These are phyloP conservation scores for Vaccinium vitisidaea DNA, from an alignment of 148 eudicot species.

Conservation along the genomic window DNA sequence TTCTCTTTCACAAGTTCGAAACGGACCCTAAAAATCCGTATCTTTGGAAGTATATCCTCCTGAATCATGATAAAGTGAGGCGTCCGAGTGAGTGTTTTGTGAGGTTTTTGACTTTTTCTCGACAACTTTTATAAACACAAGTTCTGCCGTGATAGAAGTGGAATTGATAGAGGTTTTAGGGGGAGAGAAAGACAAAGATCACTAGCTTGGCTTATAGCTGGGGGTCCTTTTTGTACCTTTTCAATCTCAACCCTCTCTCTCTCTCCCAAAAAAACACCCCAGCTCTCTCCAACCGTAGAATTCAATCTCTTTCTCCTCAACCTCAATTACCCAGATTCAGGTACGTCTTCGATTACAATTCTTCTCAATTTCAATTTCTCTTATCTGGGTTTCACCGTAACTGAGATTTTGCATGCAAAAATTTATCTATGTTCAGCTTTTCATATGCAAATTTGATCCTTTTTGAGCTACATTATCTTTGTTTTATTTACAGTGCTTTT, in stretches of 20 bases:
- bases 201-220: too few species aligned
- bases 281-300: neutral
- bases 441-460: neutral
- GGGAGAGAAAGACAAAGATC: neutral
- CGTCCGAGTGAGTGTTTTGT: neutral
- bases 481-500: neutral
- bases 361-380: neutral
- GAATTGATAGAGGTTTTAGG: neutral
- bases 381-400: slow-evolving; percentile 6
- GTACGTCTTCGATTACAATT: neutral
- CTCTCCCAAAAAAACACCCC: neutral
- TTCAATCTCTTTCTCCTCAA: neutral
- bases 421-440: neutral
- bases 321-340: slow-evolving; percentile 8
- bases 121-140: neutral
- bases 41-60: neutral
- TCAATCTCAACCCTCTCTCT: neutral
- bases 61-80: neutral
- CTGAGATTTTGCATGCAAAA: neutral
- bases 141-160: too few species aligned
- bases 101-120: neutral
- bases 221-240: neutral
- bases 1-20: neutral
- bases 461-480: slow-evolving; percentile 13
- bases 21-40: neutral